Conservation (phyloP, 805 yeast species). For the Teunomyces cretensis region DNA sequence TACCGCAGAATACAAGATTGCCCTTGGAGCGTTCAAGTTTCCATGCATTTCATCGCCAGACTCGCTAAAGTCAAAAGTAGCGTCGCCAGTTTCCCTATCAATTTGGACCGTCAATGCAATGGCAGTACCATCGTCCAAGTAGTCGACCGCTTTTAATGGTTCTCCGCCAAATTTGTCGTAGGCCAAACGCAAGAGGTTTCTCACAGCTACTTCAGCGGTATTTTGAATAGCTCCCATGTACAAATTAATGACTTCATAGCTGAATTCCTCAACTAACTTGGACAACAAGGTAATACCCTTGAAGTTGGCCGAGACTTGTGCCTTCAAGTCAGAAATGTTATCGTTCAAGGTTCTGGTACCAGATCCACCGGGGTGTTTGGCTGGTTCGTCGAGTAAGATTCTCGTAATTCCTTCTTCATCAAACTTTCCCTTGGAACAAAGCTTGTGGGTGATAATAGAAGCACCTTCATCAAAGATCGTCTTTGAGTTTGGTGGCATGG, state of each 20-base stretch:
- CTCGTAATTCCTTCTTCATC: slow-evolving; percentile 69
- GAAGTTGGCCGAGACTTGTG: slow-evolving; percentile 74
- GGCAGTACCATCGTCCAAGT: slow-evolving; percentile 79
- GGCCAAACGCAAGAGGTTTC: slow-evolving; percentile 35
- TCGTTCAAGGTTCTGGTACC: slow-evolving; percentile 86
- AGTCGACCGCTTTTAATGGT: slow-evolving; percentile 54
- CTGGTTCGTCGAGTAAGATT: slow-evolving; percentile 69
- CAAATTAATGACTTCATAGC: slow-evolving; percentile 54
- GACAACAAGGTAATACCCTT: slow-evolving; percentile 73
- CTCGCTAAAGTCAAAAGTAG: slow-evolving; percentile 80
- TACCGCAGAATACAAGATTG: slow-evolving; percentile 86
- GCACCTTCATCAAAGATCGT: slow-evolving; percentile 91
- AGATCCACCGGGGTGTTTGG: slow-evolving; percentile 79
- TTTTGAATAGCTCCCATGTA: slow-evolving; percentile 83
- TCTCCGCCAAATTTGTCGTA: slow-evolving; percentile 39
- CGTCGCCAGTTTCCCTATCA: slow-evolving; percentile 50
- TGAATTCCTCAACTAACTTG: slow-evolving; percentile 61
- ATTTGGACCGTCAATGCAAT: slow-evolving; percentile 57
- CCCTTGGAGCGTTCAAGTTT: slow-evolving; percentile 88
- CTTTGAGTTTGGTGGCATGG: slow-evolving; percentile 92
- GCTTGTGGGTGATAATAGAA: slow-evolving; percentile 71
- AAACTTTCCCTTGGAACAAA: slow-evolving; percentile 68
- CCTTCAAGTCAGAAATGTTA: slow-evolving; percentile 63
- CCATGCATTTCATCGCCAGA: slow-evolving; percentile 88
- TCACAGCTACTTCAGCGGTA: slow-evolving; percentile 75